Evolutionary conservation across 805 yeast genomes (phyloP), one percentile per base, ranked within the genome.

Genomic region (Nadsonia fulvescens): DNA sequence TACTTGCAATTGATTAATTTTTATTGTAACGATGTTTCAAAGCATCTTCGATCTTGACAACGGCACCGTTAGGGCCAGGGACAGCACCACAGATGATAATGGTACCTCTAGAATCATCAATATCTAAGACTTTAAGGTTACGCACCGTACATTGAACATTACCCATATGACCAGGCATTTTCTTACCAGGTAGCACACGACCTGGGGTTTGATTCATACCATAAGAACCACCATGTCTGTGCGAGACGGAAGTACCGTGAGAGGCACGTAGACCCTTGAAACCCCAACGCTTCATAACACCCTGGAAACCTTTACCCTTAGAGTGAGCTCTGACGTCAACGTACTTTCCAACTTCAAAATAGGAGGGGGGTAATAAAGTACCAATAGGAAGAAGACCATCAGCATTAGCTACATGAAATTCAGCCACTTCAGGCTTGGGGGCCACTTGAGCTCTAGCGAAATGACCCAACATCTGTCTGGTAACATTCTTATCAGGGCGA

Each of bases 91-190:
- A 77, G 23, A 83, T 72, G 27, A 83, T 56, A 26, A 89, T 56
- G 30, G 79, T 70, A 7, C 93, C 93, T 30, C 71, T 68, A 27
- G 65, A 82, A 23, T 73, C 81, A 47, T 78, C 83, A 7, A 73
- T 73, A 45, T 75, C 76, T 43, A 89, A 56, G 12, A 89, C 72
- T 45, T 71, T 62, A 14, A 70, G 60, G 48, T 81, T 83, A 47
- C 70, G 76, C 14, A 70, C 65, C 3, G 96, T 86, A 34, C 66
- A 64, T 39, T 58, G 60, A 29, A 65, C 61, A 34, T 67, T 72
- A 38, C 98, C 98, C 89, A 83, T 74, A 51, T 78, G 77, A 37
- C 98, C 98, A 18, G 96, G 92, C 98, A 89, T 86, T 54, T 82
- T 86, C 57, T 79, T 83, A 13, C 95, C 96, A 9, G 95, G 96